These are phyloP conservation scores for Sanghuangporus weigelae DNA, from an alignment of 1,284 basidiomycete genomes.

Conservation along the genomic window DNA sequence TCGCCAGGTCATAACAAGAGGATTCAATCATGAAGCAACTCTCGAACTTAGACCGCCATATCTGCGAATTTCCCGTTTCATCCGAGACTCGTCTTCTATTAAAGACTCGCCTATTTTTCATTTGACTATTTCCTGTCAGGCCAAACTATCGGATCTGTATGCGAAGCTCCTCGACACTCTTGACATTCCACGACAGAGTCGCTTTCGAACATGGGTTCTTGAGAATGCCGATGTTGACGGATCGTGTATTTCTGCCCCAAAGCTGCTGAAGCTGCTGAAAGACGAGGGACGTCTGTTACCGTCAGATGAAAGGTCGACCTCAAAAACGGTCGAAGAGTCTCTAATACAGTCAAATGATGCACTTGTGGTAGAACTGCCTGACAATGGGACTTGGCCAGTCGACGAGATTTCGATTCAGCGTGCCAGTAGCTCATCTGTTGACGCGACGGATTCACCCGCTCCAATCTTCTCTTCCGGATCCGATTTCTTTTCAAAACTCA, in stretches of 20 bases:
- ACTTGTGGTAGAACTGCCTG: constrained; percentile 62
- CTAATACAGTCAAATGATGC: constrained; percentile 52
- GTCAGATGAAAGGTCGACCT: constrained; percentile 19
- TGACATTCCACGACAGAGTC: constrained; percentile 25
- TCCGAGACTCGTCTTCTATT: constrained; percentile 22
- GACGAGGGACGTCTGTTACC: constrained; percentile 36
- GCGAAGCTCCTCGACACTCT: constrained; percentile 35
- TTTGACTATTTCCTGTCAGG: constrained; percentile 47
- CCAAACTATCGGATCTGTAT: constrained; percentile 40
- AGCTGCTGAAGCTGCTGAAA: constrained; percentile 26
- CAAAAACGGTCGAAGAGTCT: constrained; percentile 53
- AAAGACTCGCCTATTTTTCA: constrained; percentile 27
- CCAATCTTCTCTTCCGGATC: constrained; percentile 51
- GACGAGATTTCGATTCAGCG: constrained; percentile 23
- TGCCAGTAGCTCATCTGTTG: constrained; percentile 5
- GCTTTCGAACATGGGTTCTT: constrained; percentile 60
- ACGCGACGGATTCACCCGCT: background rate
- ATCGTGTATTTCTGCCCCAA: constrained; percentile 34
- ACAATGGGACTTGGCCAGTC: constrained; percentile 46
- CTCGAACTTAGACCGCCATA: constrained; percentile 78
- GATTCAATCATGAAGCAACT: constrained; percentile 43
- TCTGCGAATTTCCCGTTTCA: constrained; percentile 55
- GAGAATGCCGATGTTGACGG: constrained; percentile 35
- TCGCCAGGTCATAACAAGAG: constrained; percentile 63
- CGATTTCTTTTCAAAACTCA: constrained; percentile 48